Evolutionary conservation across 2,329 filamentous ascomycete genomes (phyloP), one percentile per base, ranked within the genome.

Genomic region (Spiromastix sp.): DNA sequence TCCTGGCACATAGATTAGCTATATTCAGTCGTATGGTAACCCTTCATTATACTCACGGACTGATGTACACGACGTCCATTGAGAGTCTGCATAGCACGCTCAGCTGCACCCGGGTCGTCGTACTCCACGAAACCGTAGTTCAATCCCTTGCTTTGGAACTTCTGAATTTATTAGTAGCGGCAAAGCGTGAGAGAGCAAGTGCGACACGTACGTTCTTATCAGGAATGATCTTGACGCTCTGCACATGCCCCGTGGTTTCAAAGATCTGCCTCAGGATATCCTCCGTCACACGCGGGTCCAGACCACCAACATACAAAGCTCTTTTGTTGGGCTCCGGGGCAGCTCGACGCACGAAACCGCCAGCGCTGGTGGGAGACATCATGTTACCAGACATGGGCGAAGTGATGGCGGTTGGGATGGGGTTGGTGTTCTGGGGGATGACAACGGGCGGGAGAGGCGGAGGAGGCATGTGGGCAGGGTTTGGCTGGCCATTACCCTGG

Each of bases 61-160:
- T 96, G 87, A 60, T 98, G 89, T 45, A 98, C 87, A 46, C 89
- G 78, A 48, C 91, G 81, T 37, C 91, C 91, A 58, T 96, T 98
- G 49, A 98, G 71, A 38, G 89, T 96, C 62, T 85, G 78, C 91
- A 98, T 95, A 43, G 91, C 91, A 57, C 91, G 81, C 62, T 98
- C 91, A 48, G 91, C 91, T 45, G 89, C 85, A 61, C 84, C 87
- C 35, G 91, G 91, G 60, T 98, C 91, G 61, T 98, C 91, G 63
- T 95, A 98, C 62, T 98, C 91, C 46, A 98, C 83, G 56, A 98
- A 98, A 16, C 91, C 91, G 64, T 98, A 98, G 70, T 98, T 98
- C 71, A 85, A 93, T 31, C 91, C 91, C 72, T 96, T 94, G 49
- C 81, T 82, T 77, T 93, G 64, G 25, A 18, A 24, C 7, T 24